These are phyloP conservation scores for Vigna unguiculata DNA, from an alignment of 306 rosid genomes.

Conservation along the genomic window DNA sequence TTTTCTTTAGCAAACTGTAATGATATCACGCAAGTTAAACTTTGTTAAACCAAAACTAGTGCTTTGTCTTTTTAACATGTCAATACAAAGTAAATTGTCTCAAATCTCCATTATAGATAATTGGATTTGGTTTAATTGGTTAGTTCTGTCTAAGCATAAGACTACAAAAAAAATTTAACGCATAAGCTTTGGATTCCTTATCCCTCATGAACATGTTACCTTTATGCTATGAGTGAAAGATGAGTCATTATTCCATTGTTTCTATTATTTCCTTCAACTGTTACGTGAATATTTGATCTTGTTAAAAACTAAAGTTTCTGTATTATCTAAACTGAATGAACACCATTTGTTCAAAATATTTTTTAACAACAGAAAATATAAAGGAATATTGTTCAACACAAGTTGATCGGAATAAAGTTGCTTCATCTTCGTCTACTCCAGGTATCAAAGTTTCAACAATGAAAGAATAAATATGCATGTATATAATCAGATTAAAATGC, in stretches of 20 bases:
- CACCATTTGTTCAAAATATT: not conserved
- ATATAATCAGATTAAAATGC: not conserved
- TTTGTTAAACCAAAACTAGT: not conserved
- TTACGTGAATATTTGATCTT: slow-evolving; percentile 6
- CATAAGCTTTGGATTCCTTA: slow-evolving; percentile 5
- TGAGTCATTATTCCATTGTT: slow-evolving; percentile 17
- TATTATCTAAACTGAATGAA: not conserved
- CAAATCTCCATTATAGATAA: not conserved
- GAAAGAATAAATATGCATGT: not conserved
- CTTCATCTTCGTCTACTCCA: not conserved
- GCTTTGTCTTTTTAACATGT: not conserved
- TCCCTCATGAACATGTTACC: not conserved
- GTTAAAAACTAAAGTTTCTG: not conserved
- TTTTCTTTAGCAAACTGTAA: too few species aligned
- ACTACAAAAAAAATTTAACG: too few species aligned
- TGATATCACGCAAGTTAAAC: too few species aligned
- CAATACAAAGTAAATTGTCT: not conserved
- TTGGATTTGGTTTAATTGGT: slow-evolving; percentile 17
- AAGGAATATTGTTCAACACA: not conserved
- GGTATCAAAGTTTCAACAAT: not conserved
- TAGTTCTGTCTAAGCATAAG: too few species aligned
- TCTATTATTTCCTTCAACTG: not conserved
- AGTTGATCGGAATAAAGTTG: not conserved
- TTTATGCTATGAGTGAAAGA: not conserved
- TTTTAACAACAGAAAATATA: not conserved